phyloP scores from a whole-genome alignment of 2,329 filamentous ascomycete genomes.

The Mycosphaerella sp. region DNA sequence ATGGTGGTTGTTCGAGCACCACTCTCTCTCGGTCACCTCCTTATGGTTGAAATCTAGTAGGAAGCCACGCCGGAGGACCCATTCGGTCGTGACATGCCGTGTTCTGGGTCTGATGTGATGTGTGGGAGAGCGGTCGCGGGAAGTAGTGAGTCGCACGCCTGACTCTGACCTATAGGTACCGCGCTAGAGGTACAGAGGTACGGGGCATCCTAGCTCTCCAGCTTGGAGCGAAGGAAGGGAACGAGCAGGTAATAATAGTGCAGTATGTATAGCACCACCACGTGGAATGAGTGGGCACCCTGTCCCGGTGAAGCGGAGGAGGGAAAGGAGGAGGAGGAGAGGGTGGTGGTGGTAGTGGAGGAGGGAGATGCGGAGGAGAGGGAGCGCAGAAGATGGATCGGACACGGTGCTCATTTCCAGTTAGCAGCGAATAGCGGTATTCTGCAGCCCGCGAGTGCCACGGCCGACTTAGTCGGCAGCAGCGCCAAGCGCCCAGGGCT shows the following conservation, averaged over 20 bases:
- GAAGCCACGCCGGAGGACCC: too few species aligned
- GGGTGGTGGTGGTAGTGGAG: too few species aligned
- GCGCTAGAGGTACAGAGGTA: slow-evolving; percentile 3
- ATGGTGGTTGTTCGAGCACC: too few species aligned
- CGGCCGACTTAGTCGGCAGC: background rate
- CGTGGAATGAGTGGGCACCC: background rate
- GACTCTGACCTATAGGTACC: background rate
- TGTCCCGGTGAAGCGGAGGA: background rate
- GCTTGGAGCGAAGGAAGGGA: background rate
- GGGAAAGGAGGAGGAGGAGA: background rate
- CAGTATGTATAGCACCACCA: background rate
- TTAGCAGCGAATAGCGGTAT: background rate
- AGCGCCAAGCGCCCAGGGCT: background rate
- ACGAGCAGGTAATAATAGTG: background rate
- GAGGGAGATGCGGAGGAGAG: background rate
- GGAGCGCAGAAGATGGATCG: background rate
- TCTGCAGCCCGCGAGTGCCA: background rate
- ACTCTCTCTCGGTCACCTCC: too few species aligned
- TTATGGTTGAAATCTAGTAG: too few species aligned
- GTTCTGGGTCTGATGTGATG: background rate
- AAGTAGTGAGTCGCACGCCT: background rate
- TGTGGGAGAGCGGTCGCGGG: background rate
- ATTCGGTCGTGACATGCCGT: too few species aligned
- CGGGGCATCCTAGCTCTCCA: slow-evolving; percentile 8
- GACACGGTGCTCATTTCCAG: too few species aligned